Evolutionary conservation across 2,329 filamentous ascomycete genomes (phyloP).

Genomic region (Fusarium pilosicola): DNA sequence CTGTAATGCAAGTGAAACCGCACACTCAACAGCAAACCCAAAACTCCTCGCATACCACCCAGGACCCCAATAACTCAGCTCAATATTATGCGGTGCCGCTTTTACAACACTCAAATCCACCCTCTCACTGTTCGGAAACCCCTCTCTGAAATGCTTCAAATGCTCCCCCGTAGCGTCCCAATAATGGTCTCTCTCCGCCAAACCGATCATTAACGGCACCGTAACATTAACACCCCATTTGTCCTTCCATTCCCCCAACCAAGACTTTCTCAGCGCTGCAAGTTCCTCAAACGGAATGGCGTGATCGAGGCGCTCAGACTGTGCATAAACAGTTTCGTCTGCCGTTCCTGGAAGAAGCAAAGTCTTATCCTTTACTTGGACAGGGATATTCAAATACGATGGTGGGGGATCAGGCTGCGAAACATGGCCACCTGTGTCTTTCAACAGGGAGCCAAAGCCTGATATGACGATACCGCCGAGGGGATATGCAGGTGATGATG

Average conservation of each 20-base stretch:
- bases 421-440: constrained; percentile 19
- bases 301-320: constrained; percentile 27
- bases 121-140: constrained; percentile 22
- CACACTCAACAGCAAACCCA: constrained; percentile 36
- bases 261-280: constrained; percentile 9
- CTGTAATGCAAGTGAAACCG: constrained; percentile 8
- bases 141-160: constrained; percentile 12
- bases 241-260: constrained; percentile 30
- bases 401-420: constrained; percentile 15
- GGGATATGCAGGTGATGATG: constrained; percentile 8
- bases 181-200: constrained; percentile 27
- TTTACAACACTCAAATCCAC: constrained; percentile 32
- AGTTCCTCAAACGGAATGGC: constrained; percentile 32
- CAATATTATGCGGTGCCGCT: constrained; percentile 34
- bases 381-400: constrained; percentile 22
- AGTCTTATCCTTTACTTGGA: constrained; percentile 29
- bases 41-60: constrained; percentile 38
- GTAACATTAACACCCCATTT: constrained; percentile 32
- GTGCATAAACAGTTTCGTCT: constrained; percentile 24
- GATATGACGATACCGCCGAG: constrained; percentile 28
- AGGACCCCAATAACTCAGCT: constrained; percentile 33
- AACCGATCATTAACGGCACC: constrained; percentile 26
- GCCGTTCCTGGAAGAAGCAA: constrained; percentile 30
- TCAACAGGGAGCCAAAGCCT: constrained; percentile 31
- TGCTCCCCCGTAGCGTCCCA: constrained; percentile 36